Base-by-base conservation (phyloP, 352 stramenopile species). In the Pilasporangium apinafurcum region DNA sequence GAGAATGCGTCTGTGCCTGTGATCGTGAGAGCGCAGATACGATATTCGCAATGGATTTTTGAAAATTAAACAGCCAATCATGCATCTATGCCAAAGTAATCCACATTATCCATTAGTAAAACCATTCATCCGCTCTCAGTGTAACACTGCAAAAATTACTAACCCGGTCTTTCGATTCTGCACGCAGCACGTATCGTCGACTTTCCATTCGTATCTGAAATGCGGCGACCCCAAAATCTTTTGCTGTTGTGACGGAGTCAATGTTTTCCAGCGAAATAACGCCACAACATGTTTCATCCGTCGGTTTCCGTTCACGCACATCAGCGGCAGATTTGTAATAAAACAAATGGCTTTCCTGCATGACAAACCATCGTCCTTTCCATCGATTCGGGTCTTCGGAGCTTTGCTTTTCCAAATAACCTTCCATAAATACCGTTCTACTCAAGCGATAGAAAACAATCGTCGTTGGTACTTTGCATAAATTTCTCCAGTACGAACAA, bases 61-160 rank as follows among this genome's bases (percentile, higher is more conserved):
- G 82, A 57, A 93, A 93, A 29, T 91, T 89, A 61, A 93, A 93
- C 21, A 93, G 56, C 82, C 82, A 93, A 46, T 91, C 75, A 44
- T 91, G 78, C 82, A 93, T 93, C 81, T 91, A 51, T 20, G 5
- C 14, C 14, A 26, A 18, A 29, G 22, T 41, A 27, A 35, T 8
- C 4, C 10, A 47, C 21, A 32, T 20, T n/a, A n/a, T n/a, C n/a
- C n/a, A n/a, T n/a, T n/a, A n/a, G n/a, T n/a, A 37, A 38, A 10
- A 31, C 9, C 27, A 22, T 20, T 22, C 26, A 29, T 14, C 35
- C 25, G 34, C 16, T 12, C 14, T 40, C 29, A 9, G 26, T 17
- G 20, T 17, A 9, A 16, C 6, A 27, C n/a, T 18, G 26, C 2
- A 46, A 28, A 26, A 39, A 53, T 7, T 25, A 37, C 24, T 13